Base-by-base conservation (phyloP, 1,139 yeast genomes). In the Nakaseomyces sp. region DNA sequence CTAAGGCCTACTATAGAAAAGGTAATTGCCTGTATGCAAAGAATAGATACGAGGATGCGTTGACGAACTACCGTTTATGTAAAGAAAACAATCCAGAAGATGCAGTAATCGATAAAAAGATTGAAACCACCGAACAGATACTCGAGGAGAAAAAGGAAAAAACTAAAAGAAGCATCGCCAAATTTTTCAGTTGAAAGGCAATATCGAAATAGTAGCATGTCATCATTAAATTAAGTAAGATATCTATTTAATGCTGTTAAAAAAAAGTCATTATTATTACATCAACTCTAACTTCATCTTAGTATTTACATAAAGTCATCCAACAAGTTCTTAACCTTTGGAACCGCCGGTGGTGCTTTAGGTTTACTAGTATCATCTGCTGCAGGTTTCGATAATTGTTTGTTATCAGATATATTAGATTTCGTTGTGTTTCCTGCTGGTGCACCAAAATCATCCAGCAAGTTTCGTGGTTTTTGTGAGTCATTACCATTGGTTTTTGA, bases 1-100 rank as follows among this genome's bases (percentile, higher is more conserved):
- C 86, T 1, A 83, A 83, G 59, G 79, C 80, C 0, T 67, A 70
- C 46, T 83, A 71, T 57, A 71, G 93, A 61, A 69, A 71, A 47
- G 89, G 85, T 0, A 65, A 69, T 42, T 73, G 82, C 1, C 64
- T 68, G 31, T 48, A 63, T 1, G 69, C 67, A 4, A 55, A 71
- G 47, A 73, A 68, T 22, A 72, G 74, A 50, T 69, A 66, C 43
- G 71, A 73, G n/a, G 68, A 66, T 16, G 82, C 88, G 0, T 50
- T 74, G 0, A 58, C 56, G 12, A 74, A 73, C 37, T 68, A 79
- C 41, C 56, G 64, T 37, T 49, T 55, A 13, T 85, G 88, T 5
- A 52, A 56, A 10, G 58, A 63, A 3, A 52, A 71, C 26, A 69
- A 71, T 37, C 77, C 80, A 1, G 58, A 64, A 1, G 91, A 83